Base-by-base conservation (phyloP, 2,329 filamentous ascomycete species). In the Ophiostoma australiae region DNA sequence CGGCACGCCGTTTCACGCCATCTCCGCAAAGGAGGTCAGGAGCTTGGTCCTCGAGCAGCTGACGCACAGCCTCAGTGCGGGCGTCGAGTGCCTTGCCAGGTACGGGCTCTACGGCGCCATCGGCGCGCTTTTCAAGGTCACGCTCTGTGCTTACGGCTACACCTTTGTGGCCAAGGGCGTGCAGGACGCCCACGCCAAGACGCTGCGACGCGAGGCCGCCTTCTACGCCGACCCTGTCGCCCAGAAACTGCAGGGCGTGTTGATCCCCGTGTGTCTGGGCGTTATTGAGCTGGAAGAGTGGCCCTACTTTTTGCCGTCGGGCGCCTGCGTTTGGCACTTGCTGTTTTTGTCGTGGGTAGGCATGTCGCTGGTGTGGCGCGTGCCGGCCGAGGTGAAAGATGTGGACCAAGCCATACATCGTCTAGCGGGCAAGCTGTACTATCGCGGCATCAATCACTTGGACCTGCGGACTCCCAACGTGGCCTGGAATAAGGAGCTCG, bases 51-150 rank as follows among this genome's bases (percentile, higher is more conserved):
- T 41, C 17, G 52, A 68, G 23, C 70, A 70, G 35, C 37, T 70
- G 13, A 41, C 70, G 4, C 1, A 6, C 5, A 44, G 67, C 13
- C 69, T 70, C 15, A 39, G 65, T 15, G 17, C 65, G 15, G 33
- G 65, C 1, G 23, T 70, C 8, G 66, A 70, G 15, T 39, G 52
- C 20, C 37, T 67, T 2, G 15, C 15, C 20, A 27, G 11, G 17
- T 27, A 52, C 23, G 66, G 70, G 20, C 15, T 65, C 39, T 69
- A 39, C 39, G 67, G 70, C 4, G 10, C 37, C 3, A 55, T 71
- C 11, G 70, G 70, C 27, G 58, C 70, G 39, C 31, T 71, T 37
- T 71, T 71, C 39, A 65, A 69, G n/a, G 67, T 71, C 37, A 65
- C 55, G 5, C 37, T 27, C 5, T 66, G 33, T 4, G 37, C 66